Evolutionary conservation across 2,329 filamentous ascomycete genomes (phyloP).

Genomic region (Drechslerella dactyloides): DNA sequence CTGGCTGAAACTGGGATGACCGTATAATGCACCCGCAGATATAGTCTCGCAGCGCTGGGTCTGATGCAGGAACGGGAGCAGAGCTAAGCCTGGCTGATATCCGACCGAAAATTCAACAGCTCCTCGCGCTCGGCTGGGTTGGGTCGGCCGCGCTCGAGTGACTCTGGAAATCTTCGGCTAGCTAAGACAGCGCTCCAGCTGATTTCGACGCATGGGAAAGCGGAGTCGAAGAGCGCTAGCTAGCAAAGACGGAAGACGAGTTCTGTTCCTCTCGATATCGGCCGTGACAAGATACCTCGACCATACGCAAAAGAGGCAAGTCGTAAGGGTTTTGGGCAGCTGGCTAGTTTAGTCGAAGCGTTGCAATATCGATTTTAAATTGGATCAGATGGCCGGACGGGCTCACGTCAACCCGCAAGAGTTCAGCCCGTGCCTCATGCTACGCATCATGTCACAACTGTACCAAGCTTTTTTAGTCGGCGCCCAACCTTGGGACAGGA

Average conservation of each 20-base stretch:
- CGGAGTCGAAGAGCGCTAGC: constrained; percentile 1
- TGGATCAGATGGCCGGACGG: constrained; percentile 38
- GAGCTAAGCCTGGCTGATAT: constrained; percentile 38
- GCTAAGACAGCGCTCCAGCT: constrained; percentile 34
- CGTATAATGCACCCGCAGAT: constrained; percentile 1
- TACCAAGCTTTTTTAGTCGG: constrained; percentile 32
- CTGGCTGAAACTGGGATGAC: constrained; percentile 43
- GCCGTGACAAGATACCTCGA: not conserved
- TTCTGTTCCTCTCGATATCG: not conserved
- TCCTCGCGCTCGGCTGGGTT: too few relatives aligned
- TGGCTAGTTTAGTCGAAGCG: constrained; percentile 13
- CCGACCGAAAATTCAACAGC: constrained; percentile 30
- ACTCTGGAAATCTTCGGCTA: constrained; percentile 23
- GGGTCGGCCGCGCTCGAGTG: constrained; percentile 6
- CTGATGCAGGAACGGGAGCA: constrained; percentile 45
- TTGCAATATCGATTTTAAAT: constrained; percentile 48
- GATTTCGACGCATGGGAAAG: constrained; percentile 21
- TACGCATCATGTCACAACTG: constrained; percentile 9
- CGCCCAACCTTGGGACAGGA: constrained; percentile 48
- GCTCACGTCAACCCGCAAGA: not conserved
- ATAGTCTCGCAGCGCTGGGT: constrained; percentile 29
- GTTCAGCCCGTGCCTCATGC: not conserved
- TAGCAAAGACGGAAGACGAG: not conserved
- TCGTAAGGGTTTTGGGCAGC: constrained; percentile 47
- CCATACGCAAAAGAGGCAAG: constrained; percentile 42